phyloP scores from a whole-genome alignment of 1,284 basidiomycete species.

The Stygiomarasmius scandens region DNA sequence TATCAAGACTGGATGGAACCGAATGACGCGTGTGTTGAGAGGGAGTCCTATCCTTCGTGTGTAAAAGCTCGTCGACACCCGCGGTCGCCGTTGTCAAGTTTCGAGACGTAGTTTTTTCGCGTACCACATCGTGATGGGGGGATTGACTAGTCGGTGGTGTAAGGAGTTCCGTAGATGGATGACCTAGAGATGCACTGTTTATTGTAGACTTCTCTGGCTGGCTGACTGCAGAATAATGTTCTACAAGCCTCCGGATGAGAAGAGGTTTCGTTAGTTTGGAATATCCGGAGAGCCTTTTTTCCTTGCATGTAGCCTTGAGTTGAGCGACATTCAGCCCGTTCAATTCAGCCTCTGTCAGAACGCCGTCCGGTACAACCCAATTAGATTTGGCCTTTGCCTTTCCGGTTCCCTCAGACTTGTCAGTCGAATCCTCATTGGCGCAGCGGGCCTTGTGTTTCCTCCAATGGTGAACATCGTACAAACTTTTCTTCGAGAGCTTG shows the following conservation, averaged over 20 bases:
- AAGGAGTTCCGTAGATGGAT: not conserved
- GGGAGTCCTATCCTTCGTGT: too few relatives aligned
- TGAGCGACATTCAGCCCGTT: constrained; percentile 57
- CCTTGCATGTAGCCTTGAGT: constrained; percentile 69
- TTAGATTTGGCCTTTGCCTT: not conserved
- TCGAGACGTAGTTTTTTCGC: not conserved
- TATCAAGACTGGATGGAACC: too few relatives aligned
- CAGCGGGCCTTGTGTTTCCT: constrained; percentile 2
- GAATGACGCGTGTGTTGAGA: too few relatives aligned
- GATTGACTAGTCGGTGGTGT: not conserved
- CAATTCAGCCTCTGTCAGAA: constrained; percentile 25
- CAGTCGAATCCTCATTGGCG: not conserved
- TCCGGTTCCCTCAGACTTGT: not conserved
- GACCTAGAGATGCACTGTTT: not conserved
- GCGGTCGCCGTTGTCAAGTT: not conserved
- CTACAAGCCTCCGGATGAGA: constrained; percentile 5
- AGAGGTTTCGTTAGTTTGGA: constrained; percentile 62
- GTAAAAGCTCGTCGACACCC: not conserved
- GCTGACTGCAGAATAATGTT: not conserved
- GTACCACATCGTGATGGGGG: not conserved
- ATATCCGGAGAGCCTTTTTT: constrained; percentile 59
- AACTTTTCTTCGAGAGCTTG: constrained; percentile 4
- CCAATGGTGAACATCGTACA: not conserved
- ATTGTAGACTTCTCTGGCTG: not conserved
- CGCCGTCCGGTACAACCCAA: not conserved